phyloP scores from a whole-genome alignment of 257 asterid species.

The Lantana camara region DNA sequence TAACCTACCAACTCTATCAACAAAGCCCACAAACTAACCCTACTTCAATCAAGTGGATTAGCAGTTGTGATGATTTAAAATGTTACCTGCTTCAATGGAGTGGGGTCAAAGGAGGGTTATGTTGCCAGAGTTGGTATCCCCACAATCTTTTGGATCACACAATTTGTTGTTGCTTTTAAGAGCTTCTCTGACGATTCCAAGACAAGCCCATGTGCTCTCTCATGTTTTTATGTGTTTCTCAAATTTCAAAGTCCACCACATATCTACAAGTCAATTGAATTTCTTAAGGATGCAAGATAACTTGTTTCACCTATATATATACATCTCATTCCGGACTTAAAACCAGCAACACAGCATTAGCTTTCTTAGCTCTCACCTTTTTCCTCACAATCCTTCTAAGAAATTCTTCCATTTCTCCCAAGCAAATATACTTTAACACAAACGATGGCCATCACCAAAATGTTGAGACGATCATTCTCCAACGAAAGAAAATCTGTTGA shows the following conservation, averaged over 20 bases:
- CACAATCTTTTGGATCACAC: too few species aligned
- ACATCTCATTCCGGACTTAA: too few species aligned
- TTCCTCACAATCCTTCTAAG: neutral
- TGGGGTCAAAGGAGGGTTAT: constrained; percentile 9
- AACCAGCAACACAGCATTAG: too few species aligned
- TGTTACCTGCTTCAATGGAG: too few species aligned
- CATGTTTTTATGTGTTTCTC: constrained; percentile 27
- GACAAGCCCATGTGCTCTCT: constrained; percentile 37
- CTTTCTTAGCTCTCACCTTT: constrained; percentile 13
- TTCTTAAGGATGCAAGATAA: too few species aligned
- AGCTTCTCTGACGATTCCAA: neutral
- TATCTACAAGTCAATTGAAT: neutral
- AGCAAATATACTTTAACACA: neutral
- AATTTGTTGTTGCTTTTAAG: too few species aligned
- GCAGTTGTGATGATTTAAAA: too few species aligned
- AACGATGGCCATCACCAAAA: constrained; percentile 32
- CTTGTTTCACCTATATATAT: too few species aligned
- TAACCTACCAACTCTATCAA: too few species aligned
- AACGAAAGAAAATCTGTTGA: constrained; percentile 29
- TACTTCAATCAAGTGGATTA: too few species aligned
- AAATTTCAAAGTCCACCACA: constrained; percentile 14
- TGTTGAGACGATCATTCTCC: constrained; percentile 34
- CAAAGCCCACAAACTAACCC: too few species aligned
- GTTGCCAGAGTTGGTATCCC: too few species aligned
- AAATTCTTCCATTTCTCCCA: neutral